Evolutionary conservation across 257 asterid species (phyloP).

Genomic region (Scutellaria barbata): DNA sequence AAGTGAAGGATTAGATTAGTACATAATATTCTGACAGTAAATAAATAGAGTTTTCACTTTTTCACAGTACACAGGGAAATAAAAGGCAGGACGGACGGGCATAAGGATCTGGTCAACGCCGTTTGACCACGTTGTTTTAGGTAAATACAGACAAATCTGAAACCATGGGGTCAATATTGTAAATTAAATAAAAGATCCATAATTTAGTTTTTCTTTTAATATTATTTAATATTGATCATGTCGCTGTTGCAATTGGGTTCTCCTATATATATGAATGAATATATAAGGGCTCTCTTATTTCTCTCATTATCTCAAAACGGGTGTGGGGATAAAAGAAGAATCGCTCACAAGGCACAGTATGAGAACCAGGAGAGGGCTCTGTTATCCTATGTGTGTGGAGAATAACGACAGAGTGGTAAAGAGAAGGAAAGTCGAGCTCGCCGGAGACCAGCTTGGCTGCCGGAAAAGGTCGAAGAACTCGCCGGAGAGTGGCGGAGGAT

Average conservation of each 20-base stretch:
- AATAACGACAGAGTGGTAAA: conserved; percentile 31
- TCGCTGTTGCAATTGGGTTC: conserved; percentile 29
- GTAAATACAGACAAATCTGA: conserved; percentile 40
- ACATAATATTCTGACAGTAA: not conserved
- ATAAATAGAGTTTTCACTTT: conserved; percentile 23
- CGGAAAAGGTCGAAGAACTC: conserved; percentile 43
- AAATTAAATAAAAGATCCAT: conserved; percentile 18
- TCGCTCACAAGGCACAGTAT: conserved; percentile 36
- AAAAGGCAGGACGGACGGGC: conserved; percentile 39
- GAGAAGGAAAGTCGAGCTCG: conserved; percentile 40
- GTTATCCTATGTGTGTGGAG: conserved; percentile 53
- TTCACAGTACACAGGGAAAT: not conserved
- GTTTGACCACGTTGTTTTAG: conserved; percentile 57
- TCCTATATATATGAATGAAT: conserved; percentile 2
- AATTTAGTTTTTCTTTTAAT: too few relatives aligned
- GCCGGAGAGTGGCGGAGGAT: conserved; percentile 37
- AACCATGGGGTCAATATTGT: conserved; percentile 42
- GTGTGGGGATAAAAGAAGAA: conserved; percentile 6
- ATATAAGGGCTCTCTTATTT: conserved; percentile 17
- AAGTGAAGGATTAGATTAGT: not conserved
- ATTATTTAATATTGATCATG: not conserved
- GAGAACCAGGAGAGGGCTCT: conserved; percentile 66
- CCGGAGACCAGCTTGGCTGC: conserved; percentile 35
- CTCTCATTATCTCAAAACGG: conserved; percentile 35
- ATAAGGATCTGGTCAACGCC: conserved; percentile 66